Base-by-base conservation (phyloP, 257 asterid species). In the Leonotis leonurus region DNA sequence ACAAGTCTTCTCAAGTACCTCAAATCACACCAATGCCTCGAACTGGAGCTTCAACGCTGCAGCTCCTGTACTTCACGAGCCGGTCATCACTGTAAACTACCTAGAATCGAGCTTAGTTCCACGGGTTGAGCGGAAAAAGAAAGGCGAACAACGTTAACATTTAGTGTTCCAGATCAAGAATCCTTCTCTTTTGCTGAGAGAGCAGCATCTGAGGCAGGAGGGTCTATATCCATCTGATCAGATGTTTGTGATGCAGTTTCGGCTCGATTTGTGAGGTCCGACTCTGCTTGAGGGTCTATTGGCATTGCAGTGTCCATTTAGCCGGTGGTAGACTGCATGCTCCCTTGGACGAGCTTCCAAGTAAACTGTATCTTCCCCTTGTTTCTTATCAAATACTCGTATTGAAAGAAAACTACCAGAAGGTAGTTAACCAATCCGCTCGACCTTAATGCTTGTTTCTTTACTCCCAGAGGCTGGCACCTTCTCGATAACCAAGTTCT, bases 261-360 rank as follows among this genome's bases (percentile, higher is more conserved):
- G 53, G 21, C 44, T 56, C 43, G 75, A 65, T 59, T 71, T 36
- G 72, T 72, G 36, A 22, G 46, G 60, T 39, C 49, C 30, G 56
- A 7, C 32, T 78, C 78, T 45, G 71, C 65, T 26, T 33, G 75
- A 48, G 70, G 58, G 20, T 65, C 65, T 7, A 4, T 65, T 5
- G 80, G 61, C 18, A 61, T 35, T 21, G 3, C 27, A 18, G 69
- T 56, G 36, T 83, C 84, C 56, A 32, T 68, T 48, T 56, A 73
- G 50, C 78, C 74, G 0, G 60, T 69, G 35, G 62, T 70, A 87
- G 36, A 76, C 84, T 6, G 94, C 84, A 62, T 84, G 94, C 82
- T 93, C 96, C 72, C 81, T 82, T 0, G 91, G 95, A 72, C 77
- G 87, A 78, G 95, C 89, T 79, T 93, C 96, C 86, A 93, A 79